These are phyloP conservation scores for Houttuynia cordata DNA, from an alignment of 164 flowering plant genomes.

Conservation along the genomic window DNA sequence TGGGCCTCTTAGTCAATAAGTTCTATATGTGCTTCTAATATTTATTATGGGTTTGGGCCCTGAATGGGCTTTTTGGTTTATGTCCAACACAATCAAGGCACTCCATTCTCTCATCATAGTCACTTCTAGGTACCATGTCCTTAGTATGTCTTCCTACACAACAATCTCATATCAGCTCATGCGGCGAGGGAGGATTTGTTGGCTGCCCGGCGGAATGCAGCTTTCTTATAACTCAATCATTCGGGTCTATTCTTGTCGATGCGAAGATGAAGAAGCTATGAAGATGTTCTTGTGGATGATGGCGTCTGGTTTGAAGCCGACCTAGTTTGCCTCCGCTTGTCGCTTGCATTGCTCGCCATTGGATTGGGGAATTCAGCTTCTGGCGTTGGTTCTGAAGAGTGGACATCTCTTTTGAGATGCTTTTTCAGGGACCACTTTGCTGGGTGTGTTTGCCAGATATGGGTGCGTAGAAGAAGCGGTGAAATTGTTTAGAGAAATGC, in stretches of 20 bases:
- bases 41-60: too few relatives aligned
- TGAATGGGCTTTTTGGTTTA: too few relatives aligned
- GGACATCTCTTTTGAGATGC: conserved; percentile 48
- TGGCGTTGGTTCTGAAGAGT: conserved; percentile 33
- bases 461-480: conserved; percentile 36
- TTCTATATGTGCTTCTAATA: too few relatives aligned
- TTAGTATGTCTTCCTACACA: conserved; percentile 34
- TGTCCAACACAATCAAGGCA: conserved; percentile 13
- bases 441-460: conserved; percentile 48
- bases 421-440: conserved; percentile 61
- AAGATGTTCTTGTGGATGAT: conserved; percentile 41
- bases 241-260: conserved; percentile 24
- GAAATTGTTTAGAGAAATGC: conserved; percentile 54
- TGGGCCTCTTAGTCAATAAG: too few relatives aligned
- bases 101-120: conserved; percentile 57
- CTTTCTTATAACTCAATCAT: conserved; percentile 59
- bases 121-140: conserved; percentile 15
- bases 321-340: conserved; percentile 49
- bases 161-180: conserved; percentile 47
- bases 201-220: conserved; percentile 32
- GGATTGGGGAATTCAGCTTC: conserved; percentile 37
- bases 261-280: conserved; percentile 31
- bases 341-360: conserved; percentile 33
- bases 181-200: conserved; percentile 19
- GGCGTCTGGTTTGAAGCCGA: conserved; percentile 32